Base-by-base conservation (phyloP, 2,329 filamentous ascomycete species). In the Dactylellina leptospora region DNA sequence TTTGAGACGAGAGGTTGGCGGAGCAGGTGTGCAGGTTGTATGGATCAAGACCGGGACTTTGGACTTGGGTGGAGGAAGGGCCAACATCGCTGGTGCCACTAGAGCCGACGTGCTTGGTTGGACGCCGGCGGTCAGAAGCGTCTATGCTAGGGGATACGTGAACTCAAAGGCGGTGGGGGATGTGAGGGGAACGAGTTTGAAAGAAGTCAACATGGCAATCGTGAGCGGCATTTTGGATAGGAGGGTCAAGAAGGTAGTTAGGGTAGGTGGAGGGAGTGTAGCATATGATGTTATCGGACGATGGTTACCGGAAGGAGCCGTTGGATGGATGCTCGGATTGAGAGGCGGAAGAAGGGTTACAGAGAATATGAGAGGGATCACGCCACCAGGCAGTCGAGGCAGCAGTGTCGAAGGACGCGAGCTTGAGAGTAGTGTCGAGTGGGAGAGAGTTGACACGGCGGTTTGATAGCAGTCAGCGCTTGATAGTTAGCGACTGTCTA, bases 251-350 rank as follows among this genome's bases (percentile, higher is more conserved):
- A 82, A 85, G 33, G 85, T 90, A 0, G 86, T 93, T 74, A 88
- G 91, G 66, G 89, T 97, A 13, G 95, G 95, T 0, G 86, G 92
- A 55, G 95, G 95, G 4, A 91, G 92, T 54, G 84, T 89, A 62
- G 84, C 92, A 0, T 97, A 97, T 80, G 90, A 91, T 38, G 84
- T 97, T 27, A 89, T 97, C 5, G 95, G 93, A 4, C 85, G 86
- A 38, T 93, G 89, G 86, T 84, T 90, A 22, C 93, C 95, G 0
- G 84, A 86, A 18, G 85, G 87, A 1, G 79, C 97, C 13, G 89
- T 97, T n/a, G 88, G 88, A 1, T 95, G 91, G 90, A 96, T 97
- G 90, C 89, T 97, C 86, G 92, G 92, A 9, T 85, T 93, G 82
- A 82, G 63, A 28, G 55, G 60, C 8, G 60, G 63, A 20, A 59